These are phyloP conservation scores for Panicum virgatum DNA, from an alignment of 202 grass and related monocot species.

Conservation along the genomic window DNA sequence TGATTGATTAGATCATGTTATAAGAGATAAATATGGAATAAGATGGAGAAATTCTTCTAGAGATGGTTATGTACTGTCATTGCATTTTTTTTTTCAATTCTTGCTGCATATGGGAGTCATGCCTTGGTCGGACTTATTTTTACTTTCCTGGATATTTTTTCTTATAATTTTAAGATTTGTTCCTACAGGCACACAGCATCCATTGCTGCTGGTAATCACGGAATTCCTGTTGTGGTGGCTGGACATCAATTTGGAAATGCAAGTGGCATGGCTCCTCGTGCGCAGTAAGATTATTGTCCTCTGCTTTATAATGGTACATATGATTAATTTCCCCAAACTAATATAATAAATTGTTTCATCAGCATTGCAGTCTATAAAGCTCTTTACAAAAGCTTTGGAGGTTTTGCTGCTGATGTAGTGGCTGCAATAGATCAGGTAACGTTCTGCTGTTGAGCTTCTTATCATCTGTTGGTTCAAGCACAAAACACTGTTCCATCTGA, in stretches of 20 bases:
- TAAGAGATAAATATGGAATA: background rate
- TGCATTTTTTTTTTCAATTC: slow-evolving; percentile 12
- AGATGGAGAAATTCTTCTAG: background rate
- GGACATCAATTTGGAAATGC: slow-evolving; percentile 96
- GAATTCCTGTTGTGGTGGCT: slow-evolving; percentile 84
- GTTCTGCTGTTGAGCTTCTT: slow-evolving; percentile 16
- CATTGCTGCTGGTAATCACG: slow-evolving; percentile 93
- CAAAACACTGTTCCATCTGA: background rate
- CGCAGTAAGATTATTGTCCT: slow-evolving; percentile 68
- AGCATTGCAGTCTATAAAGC: slow-evolving; percentile 99
- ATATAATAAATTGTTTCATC: slow-evolving; percentile 30
- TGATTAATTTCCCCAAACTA: slow-evolving; percentile 16
- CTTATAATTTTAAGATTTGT: slow-evolving; percentile 32
- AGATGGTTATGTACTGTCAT: background rate
- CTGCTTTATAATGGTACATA: background rate
- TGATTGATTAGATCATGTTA: background rate
- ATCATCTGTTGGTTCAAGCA: slow-evolving; percentile 12
- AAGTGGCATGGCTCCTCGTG: slow-evolving; percentile 99
- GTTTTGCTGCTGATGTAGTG: slow-evolving; percentile 99
- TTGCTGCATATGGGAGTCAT: slow-evolving; percentile 4
- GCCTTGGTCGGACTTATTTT: background rate
- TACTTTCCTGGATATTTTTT: background rate
- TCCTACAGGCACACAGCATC: slow-evolving; percentile 87
- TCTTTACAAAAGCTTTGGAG: slow-evolving; percentile 98
- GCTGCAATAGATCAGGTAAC: slow-evolving; percentile 98